A percentile compares a stretch with the other conserved stretches of the same genome.
These are phyloP conservation scores for Rhodotorula babjevae DNA, from an alignment of 768 basidiomycete species.

Conservation along the genomic window DNA sequence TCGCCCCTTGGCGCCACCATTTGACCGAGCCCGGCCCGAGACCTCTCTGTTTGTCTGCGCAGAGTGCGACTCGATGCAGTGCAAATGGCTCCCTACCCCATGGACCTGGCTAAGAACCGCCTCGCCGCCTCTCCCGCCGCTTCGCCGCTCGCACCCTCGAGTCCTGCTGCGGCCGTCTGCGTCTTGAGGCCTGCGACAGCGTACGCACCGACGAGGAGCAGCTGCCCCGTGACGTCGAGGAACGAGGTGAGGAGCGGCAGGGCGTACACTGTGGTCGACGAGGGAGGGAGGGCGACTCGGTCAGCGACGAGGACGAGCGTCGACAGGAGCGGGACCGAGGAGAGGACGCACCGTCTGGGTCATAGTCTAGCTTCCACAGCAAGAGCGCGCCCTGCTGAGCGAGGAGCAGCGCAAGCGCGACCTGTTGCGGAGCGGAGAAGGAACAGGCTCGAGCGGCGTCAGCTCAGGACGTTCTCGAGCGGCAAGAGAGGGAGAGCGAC, in stretches of 20 bases:
- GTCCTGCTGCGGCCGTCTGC: neutral
- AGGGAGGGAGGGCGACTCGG: neutral
- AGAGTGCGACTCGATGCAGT: too few relatives aligned
- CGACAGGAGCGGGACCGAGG: too few relatives aligned
- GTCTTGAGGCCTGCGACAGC: neutral
- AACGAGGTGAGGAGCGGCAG: conserved; percentile 40
- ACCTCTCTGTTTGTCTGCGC: too few relatives aligned
- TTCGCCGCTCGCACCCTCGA: neutral
- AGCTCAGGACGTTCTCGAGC: too few relatives aligned
- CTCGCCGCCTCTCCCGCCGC: neutral
- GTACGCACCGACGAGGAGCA: conserved; percentile 40
- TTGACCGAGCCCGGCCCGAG: too few relatives aligned
- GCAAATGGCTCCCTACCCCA: too few relatives aligned
- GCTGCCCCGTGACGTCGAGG: conserved; percentile 41
- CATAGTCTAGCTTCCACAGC: conserved; percentile 42
- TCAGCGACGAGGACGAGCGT: neutral
- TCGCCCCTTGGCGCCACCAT: too few relatives aligned
- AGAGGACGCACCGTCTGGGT: conserved; percentile 36
- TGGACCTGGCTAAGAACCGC: too few relatives aligned
- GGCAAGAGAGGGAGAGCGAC: too few relatives aligned
- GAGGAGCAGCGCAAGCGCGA: conserved; percentile 9
- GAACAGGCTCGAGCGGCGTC: neutral
- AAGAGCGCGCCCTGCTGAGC: conserved; percentile 23
- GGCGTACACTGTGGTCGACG: conserved; percentile 21
- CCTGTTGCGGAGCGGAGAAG: conserved; percentile 3